Base-by-base conservation (phyloP, 2,329 filamentous ascomycete genomes). In the Davidsoniella eucalypti region DNA sequence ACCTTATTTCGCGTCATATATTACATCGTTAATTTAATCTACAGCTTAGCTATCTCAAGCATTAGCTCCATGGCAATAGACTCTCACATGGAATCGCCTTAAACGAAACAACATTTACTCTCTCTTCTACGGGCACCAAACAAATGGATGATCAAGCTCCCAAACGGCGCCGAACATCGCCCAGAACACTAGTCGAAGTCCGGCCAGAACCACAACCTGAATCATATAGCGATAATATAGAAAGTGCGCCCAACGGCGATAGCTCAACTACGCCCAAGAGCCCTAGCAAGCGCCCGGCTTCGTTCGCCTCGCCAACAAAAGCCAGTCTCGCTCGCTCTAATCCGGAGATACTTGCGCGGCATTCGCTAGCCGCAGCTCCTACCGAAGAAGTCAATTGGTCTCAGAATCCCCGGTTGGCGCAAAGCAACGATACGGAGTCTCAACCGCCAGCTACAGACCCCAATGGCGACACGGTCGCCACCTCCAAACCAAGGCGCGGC, bases 301-400 rank as follows among this genome's bases (percentile, higher is more conserved):
- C 49, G 8, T 83, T 78, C 58, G 75, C 75, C 49, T 82, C 79
- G n/a, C 79, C 81, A 0, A 82, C 79, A 0, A 76, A 71, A 59
- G 70, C 79, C 10, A 84, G 77, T 57, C 63, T 82, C 12, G 68
- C 77, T 52, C 72, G 75, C 55, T 71, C 75, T 44, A 75, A 82
- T 54, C 75, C 78, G 0, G 71, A 77, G 9, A 66, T 80, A 5
- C 62, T 80, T 33, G 65, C 69, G 51, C 67, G 70, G 55, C 61
- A 47, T 36, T 47, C 44, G 65, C 58, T 39, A 36, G 47, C 29
- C 18, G 23, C 36, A 36, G 42, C 16, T 23, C 33, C 41, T 37
- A 38, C 50, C 39, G 25, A 50, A 12, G n/a, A 39, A 16, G 25
- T 26, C 8, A 8, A 47, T 25, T 5, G 33, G 18, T 7, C 17